Conservation (phyloP, 2,329 filamentous ascomycete genomes). For the Trichophyton simii region DNA sequence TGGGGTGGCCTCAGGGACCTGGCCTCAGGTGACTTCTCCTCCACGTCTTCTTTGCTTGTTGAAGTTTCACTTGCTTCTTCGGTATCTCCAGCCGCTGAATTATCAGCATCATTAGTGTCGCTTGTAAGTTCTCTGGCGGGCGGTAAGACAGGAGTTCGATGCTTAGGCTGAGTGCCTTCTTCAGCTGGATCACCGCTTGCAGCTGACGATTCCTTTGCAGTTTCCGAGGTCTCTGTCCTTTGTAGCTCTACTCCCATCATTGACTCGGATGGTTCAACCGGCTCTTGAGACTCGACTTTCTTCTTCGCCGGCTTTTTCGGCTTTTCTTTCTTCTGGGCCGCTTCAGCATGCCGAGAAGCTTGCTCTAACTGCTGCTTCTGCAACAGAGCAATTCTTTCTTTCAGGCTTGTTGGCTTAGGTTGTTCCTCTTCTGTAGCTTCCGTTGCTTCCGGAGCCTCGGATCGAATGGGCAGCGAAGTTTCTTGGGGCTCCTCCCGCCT, state of each 20-base stretch:
- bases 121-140: constrained; percentile 43
- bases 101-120: constrained; percentile 53
- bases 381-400: constrained; percentile 85
- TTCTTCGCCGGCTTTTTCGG: constrained; percentile 65
- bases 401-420: constrained; percentile 83
- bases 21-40: constrained; percentile 37
- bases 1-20: constrained; percentile 21
- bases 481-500: constrained; percentile 66
- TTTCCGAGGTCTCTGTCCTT: constrained; percentile 22
- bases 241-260: constrained; percentile 21
- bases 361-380: constrained; percentile 92
- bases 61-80: constrained; percentile 51
- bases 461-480: constrained; percentile 22
- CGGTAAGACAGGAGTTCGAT: constrained; percentile 26
- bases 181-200: constrained; percentile 20
- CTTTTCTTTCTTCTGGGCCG: constrained; percentile 72
- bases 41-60: constrained; percentile 62
- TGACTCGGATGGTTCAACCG: constrained; percentile 17
- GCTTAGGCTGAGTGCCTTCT: constrained; percentile 13
- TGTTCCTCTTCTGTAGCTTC: constrained; percentile 54
- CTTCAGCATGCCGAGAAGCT: constrained; percentile 67
- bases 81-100: constrained; percentile 51
- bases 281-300: constrained; percentile 35
- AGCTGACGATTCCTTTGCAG: constrained; percentile 25
- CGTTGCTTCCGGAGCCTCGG: constrained; percentile 22